phyloP scores from a whole-genome alignment of 768 basidiomycete genomes.

The Leccinum subgranulosum region DNA sequence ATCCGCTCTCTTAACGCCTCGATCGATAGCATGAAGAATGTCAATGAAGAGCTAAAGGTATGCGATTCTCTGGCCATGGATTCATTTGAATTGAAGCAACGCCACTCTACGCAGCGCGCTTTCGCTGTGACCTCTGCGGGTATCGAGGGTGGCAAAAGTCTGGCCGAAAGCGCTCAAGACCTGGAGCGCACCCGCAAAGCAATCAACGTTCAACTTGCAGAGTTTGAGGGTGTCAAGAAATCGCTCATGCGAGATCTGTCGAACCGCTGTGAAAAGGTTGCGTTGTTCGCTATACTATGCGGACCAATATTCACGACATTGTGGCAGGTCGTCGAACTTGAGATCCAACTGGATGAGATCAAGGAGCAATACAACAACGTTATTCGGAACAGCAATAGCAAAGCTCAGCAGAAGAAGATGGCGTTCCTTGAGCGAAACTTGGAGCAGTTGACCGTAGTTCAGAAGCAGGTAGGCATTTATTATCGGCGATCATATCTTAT shows the following conservation, averaged over 20 bases:
- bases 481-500: background rate
- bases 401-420: slow-evolving; percentile 99
- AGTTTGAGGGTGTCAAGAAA: slow-evolving; percentile 98
- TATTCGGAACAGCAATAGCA: slow-evolving; percentile 96
- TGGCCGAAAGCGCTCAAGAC: slow-evolving; percentile 96
- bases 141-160: slow-evolving; percentile 94
- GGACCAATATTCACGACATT: slow-evolving; percentile 10
- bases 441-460: slow-evolving; percentile 90
- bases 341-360: slow-evolving; percentile 98
- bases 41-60: slow-evolving; percentile 98
- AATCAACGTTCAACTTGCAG: slow-evolving; percentile 95
- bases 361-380: slow-evolving; percentile 99
- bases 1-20: slow-evolving; percentile 79
- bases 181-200: slow-evolving; percentile 95
- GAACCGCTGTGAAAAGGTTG: slow-evolving; percentile 98
- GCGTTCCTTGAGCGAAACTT: slow-evolving; percentile 96
- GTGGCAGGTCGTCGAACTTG: slow-evolving; percentile 91
- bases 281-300: slow-evolving; percentile 10
- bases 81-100: background rate
- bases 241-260: slow-evolving; percentile 98
- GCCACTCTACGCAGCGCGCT: slow-evolving; percentile 64
- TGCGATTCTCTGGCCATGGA: slow-evolving; percentile 14
- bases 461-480: slow-evolving; percentile 76
- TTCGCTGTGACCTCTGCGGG: slow-evolving; percentile 97
- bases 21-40: slow-evolving; percentile 90